Percentiles rank a stretch among this genome's conserved stretches.
phyloP scores from a whole-genome alignment of 2,329 filamentous ascomycete species.

The Cryphonectria parasitica region DNA sequence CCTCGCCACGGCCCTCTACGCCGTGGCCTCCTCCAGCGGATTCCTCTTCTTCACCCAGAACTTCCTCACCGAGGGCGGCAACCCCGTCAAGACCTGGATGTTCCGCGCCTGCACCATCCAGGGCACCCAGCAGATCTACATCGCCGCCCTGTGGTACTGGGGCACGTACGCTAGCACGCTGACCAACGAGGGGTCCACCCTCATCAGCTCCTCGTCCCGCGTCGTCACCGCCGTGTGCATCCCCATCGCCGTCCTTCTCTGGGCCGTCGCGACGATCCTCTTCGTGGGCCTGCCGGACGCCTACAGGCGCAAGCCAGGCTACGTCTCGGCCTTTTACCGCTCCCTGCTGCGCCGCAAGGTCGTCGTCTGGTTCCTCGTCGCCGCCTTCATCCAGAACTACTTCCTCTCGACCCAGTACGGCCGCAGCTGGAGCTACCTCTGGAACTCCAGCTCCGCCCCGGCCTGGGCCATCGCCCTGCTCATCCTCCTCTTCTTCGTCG shows the following conservation, averaged over 20 bases:
- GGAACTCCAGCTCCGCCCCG: conserved; percentile 50
- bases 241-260: conserved; percentile 60
- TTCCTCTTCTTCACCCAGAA: conserved; percentile 70
- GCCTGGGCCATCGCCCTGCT: conserved; percentile 61
- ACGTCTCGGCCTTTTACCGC: conserved; percentile 64
- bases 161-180: conserved; percentile 51
- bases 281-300: conserved; percentile 64
- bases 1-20: conserved; percentile 64
- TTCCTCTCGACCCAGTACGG: conserved; percentile 67
- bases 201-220: conserved; percentile 40
- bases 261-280: conserved; percentile 56
- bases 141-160: conserved; percentile 70
- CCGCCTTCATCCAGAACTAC: conserved; percentile 66
- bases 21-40: conserved; percentile 64
- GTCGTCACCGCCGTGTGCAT: conserved; percentile 47
- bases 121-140: conserved; percentile 69
- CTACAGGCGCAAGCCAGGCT: conserved; percentile 64
- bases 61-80: conserved; percentile 63
- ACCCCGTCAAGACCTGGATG: conserved; percentile 68
- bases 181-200: conserved; percentile 41
- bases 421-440: conserved; percentile 65
- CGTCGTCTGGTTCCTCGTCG: conserved; percentile 65
- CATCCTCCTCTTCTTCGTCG: conserved; percentile 56
- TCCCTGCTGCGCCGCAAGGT: conserved; percentile 63
- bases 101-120: conserved; percentile 71